These are phyloP conservation scores for Lasiosphaeriaceae sp. DNA, from an alignment of 495 filamentous ascomycete genomes.

Conservation along the genomic window DNA sequence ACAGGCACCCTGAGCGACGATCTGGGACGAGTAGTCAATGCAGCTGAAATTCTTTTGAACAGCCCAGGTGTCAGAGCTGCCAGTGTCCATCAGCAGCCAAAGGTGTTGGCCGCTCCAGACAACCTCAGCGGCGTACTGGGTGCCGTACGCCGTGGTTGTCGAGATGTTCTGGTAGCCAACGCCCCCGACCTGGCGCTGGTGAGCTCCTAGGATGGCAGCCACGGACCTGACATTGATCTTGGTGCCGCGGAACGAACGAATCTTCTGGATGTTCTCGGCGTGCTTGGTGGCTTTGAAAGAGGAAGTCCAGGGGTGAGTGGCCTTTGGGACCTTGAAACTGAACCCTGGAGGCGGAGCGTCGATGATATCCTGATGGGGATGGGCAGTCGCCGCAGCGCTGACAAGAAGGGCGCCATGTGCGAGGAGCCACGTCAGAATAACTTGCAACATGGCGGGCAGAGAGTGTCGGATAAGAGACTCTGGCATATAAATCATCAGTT, in stretches of 20 bases:
- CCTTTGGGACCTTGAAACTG: constrained; percentile 16
- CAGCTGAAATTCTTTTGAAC: constrained; percentile 25
- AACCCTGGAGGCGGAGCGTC: constrained; percentile 19
- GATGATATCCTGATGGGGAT: constrained; percentile 5
- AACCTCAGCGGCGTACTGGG: constrained; percentile 34
- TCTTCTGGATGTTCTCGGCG: constrained; percentile 14
- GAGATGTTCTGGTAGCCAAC: constrained; percentile 39
- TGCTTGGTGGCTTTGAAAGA: not conserved
- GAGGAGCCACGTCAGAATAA: not conserved
- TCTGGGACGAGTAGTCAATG: constrained; percentile 20
- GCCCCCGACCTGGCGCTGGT: constrained; percentile 27
- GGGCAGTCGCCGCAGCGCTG: not conserved
- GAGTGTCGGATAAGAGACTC: not conserved
- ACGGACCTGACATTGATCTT: constrained; percentile 24
- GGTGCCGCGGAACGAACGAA: constrained; percentile 5
- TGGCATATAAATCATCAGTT: too few species aligned
- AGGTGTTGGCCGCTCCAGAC: constrained; percentile 26
- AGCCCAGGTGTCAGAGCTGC: constrained; percentile 60
- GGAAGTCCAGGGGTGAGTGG: constrained; percentile 8
- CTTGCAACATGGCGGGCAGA: not conserved
- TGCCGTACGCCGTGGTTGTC: constrained; percentile 32
- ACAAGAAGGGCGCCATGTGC: not conserved
- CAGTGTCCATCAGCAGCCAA: constrained; percentile 56
- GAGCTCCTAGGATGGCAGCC: constrained; percentile 27
- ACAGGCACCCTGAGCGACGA: constrained; percentile 22